Base-by-base conservation (phyloP, 345 rosid species). In the Aethionema arabicum region DNA sequence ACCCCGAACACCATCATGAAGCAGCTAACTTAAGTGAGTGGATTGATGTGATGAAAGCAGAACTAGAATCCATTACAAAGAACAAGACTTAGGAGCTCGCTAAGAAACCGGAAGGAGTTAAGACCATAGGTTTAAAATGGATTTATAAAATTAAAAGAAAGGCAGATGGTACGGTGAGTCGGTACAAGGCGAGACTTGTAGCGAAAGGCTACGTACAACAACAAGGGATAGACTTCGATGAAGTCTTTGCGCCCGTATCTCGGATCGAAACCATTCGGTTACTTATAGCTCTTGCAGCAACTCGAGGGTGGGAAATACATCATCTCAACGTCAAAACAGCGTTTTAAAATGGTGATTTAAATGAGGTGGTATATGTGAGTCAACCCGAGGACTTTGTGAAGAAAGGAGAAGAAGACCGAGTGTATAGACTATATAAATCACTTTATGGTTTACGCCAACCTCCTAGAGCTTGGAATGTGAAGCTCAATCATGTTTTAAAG, bases 201-300 rank as follows among this genome's bases (percentile, higher is more conserved):
- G 59, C 45, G 15, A 55, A 55, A 38, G 33, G 33, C 0, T 55
- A 55, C 6, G 45, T 38, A 7, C 45, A 55, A 37, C 45, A 55
- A 36, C 14, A 21, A 6, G 32, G 31, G 0, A 14, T 53, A 1
- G 58, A 54, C 5, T 54, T 36, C 8, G 59, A 54, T 0, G 42
- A 54, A 2, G 33, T 15, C 0, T 53, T 6, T 33, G 41, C 27
- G 2, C 30, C 41, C 0, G 41, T 52, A 0, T 7, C 57, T 0
- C 0, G 32, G 1, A 11, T 55, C 2, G 15, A 55, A 4, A 36
- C 33, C 2, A 36, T 38, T 5, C n/a, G 59, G 0, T 1, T 55
- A 1, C 43, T 55, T 3, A 10, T 55, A 10, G 59, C 14, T 2
- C 2, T 37, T 3, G 33, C 15, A 0, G 45, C 59, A 3, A 5